phyloP scores from a whole-genome alignment of 2,329 filamentous ascomycete species.

The Fusarium poae region DNA sequence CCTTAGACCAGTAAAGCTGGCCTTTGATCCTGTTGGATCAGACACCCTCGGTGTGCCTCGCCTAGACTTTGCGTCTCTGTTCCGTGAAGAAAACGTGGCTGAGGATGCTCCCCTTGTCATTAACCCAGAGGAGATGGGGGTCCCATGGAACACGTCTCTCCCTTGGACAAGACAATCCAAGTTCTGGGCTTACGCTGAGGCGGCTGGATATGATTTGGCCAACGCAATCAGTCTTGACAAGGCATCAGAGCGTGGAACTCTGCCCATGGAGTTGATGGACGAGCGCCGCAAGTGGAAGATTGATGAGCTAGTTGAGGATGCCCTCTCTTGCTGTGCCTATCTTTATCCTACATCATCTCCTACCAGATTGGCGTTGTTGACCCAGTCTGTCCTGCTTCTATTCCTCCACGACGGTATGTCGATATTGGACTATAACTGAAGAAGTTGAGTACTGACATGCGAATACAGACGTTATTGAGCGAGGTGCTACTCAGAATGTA shows the following conservation, averaged over 20 bases:
- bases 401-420: conserved; percentile 27
- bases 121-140: conserved; percentile 1
- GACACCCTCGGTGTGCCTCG: neutral
- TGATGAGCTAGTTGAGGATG: conserved; percentile 31
- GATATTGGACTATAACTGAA: rapidly evolving
- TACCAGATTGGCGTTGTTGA: conserved; percentile 15
- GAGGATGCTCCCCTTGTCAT: conserved; percentile 18
- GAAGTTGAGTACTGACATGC: neutral
- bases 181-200: conserved; percentile 13
- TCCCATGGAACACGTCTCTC: conserved; percentile 22
- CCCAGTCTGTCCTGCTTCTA: conserved; percentile 19
- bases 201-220: conserved; percentile 6
- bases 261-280: conserved; percentile 25
- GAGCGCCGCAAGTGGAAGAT: conserved; percentile 26
- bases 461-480: conserved; percentile 26
- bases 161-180: conserved; percentile 30
- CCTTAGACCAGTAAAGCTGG: conserved; percentile 10
- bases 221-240: conserved; percentile 24
- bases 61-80: conserved; percentile 20
- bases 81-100: neutral
- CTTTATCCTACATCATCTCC: conserved; percentile 27
- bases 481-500: conserved; percentile 24
- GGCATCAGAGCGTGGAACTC: conserved; percentile 7
- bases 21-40: conserved; percentile 17
- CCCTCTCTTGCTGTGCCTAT: conserved; percentile 17